These are phyloP conservation scores for Pterulicium gracile DNA, from an alignment of 1,284 basidiomycete species.

Conservation along the genomic window DNA sequence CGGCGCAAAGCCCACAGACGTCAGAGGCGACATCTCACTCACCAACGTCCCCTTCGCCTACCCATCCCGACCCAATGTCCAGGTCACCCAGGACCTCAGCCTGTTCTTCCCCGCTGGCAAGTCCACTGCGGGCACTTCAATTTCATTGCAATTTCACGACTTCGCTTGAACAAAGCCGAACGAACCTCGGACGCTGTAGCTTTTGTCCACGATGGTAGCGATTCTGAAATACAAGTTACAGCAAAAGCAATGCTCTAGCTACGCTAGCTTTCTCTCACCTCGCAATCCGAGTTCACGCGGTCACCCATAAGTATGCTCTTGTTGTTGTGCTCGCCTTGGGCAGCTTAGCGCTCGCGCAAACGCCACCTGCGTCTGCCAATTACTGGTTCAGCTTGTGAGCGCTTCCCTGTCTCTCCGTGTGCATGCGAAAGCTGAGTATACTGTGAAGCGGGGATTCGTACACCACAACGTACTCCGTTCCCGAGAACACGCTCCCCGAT, in stretches of 20 bases:
- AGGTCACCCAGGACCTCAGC: slow-evolving; percentile 68
- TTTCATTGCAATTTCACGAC: no score
- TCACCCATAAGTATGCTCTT: no score
- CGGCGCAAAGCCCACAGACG: slow-evolving; percentile 65
- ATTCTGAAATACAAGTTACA: no score
- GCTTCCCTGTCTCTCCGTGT: background rate
- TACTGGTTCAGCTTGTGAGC: slow-evolving; percentile 43
- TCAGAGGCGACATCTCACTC: slow-evolving; percentile 69
- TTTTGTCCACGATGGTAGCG: no score
- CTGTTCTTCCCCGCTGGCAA: slow-evolving; percentile 66
- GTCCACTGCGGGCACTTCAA: slow-evolving; percentile 11
- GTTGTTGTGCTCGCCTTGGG: no score
- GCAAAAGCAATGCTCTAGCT: no score
- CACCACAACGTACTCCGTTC: slow-evolving; percentile 41
- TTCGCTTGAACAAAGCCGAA: no score
- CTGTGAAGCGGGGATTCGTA: slow-evolving; percentile 41
- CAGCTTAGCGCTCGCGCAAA: no score
- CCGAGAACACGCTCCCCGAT: slow-evolving; percentile 28
- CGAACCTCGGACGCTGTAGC: no score
- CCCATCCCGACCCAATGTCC: slow-evolving; percentile 80
- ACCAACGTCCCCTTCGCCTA: slow-evolving; percentile 83
- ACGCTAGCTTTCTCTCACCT: no score
- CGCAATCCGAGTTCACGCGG: no score
- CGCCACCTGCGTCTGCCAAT: slow-evolving; percentile 16
- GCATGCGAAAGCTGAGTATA: background rate